Evolutionary conservation across 1,139 yeast genomes (phyloP).

Genomic region (Suhomyces coccinellae): DNA sequence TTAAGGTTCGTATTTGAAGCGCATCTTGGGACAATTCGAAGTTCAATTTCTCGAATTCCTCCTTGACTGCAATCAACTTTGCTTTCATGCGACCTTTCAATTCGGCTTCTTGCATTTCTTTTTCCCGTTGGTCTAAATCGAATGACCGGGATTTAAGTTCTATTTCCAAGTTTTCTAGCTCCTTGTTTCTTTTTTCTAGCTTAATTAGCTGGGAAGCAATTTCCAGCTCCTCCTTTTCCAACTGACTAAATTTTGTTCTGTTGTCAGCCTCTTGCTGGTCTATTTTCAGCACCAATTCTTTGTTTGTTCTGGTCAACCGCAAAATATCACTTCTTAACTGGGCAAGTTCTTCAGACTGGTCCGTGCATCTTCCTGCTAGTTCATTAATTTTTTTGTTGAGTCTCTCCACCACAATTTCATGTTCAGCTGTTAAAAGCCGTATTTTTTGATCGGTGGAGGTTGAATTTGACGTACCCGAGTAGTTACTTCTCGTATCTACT

Average conservation of each 20-base stretch:
- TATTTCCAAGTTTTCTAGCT: conserved; percentile 8
- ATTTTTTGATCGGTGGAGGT: not conserved
- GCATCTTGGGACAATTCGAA: conserved; percentile 14
- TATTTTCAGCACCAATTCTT: not conserved
- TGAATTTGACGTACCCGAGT: not conserved
- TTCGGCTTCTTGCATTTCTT: conserved; percentile 7
- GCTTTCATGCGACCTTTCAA: conserved; percentile 4
- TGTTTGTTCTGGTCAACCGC: not conserved
- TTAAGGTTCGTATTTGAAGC: conserved; percentile 11
- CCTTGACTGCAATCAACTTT: conserved; percentile 13
- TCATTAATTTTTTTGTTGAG: not conserved
- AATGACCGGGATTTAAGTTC: conserved; percentile 8
- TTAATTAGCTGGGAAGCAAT: not conserved
- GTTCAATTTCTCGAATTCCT: conserved; percentile 10
- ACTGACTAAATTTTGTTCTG: not conserved
- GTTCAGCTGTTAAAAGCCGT: not conserved
- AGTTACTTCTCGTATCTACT: not conserved
- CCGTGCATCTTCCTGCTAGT: not conserved
- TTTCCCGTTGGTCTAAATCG: conserved; percentile 12
- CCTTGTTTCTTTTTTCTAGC: conserved; percentile 5
- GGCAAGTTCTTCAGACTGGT: not conserved
- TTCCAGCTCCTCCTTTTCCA: conserved; percentile 1
- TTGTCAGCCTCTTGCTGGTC: not conserved
- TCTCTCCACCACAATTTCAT: not conserved
- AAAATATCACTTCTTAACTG: not conserved